These are phyloP conservation scores for Trichoderma semiorbis DNA, from an alignment of 2,329 filamentous ascomycete genomes.

Conservation along the genomic window DNA sequence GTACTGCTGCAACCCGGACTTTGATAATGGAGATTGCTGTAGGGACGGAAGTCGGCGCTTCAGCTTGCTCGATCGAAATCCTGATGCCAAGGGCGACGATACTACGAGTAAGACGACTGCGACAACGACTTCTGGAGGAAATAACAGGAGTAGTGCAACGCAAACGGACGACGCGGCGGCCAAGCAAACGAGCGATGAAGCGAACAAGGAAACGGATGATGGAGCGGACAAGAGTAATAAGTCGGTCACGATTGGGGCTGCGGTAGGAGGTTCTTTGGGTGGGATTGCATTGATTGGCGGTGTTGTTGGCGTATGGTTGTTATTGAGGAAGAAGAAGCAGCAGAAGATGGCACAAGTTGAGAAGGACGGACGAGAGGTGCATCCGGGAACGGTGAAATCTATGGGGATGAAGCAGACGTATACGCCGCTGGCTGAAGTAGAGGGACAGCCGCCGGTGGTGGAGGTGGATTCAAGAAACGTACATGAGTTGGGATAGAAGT, in stretches of 20 bases:
- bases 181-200: not conserved
- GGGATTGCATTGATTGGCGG: not conserved
- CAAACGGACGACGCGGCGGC: not conserved
- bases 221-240: not conserved
- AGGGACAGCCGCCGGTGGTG: not conserved
- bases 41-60: not conserved
- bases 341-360: not conserved
- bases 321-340: not conserved
- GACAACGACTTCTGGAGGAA: no score
- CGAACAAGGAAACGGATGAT: not conserved
- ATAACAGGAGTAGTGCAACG: not conserved
- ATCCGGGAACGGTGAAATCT: not conserved
- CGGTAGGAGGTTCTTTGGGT: not conserved
- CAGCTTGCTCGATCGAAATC: not conserved
- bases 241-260: not conserved
- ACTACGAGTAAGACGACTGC: not conserved
- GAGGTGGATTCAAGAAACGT: not conserved
- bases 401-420: not conserved
- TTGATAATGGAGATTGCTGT: conserved; percentile 9
- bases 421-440: not conserved
- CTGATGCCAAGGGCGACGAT: not conserved
- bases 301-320: not conserved
- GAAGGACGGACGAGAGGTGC: not conserved
- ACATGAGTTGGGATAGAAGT: not conserved
- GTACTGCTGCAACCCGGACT: conserved; percentile 15